Evolutionary conservation across 1,284 basidiomycete species (phyloP).

Genomic region (Rhodotorula sp.): DNA sequence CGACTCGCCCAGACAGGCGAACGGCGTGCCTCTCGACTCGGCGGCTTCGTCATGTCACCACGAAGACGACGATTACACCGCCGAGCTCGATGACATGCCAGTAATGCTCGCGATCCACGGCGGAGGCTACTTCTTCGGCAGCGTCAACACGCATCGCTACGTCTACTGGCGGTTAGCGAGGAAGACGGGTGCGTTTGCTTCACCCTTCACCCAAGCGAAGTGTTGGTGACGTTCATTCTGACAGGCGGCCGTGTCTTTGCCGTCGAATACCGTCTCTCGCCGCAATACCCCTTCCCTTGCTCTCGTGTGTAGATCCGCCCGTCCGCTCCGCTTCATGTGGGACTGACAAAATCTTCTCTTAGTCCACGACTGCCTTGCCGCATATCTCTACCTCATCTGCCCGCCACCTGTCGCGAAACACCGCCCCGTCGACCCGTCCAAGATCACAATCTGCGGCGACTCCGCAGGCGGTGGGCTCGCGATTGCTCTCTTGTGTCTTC

Average conservation of each 20-base stretch:
- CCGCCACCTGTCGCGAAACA: constrained; percentile 73
- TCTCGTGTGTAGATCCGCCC: constrained; percentile 73
- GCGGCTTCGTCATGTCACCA: constrained; percentile 39
- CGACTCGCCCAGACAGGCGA: constrained; percentile 3
- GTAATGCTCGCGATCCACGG: constrained; percentile 70
- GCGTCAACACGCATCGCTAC: constrained; percentile 54
- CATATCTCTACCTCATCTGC: constrained; percentile 64
- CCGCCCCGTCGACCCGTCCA: constrained; percentile 75
- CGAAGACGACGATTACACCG: constrained; percentile 50
- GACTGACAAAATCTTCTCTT: background rate
- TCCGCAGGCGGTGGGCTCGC: constrained; percentile 90
- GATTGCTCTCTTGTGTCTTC: constrained; percentile 81
- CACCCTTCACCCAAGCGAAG: no score
- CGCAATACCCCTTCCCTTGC: constrained; percentile 93
- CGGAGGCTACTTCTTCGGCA: constrained; percentile 45
- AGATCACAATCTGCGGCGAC: constrained; percentile 80
- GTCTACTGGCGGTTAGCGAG: constrained; percentile 54
- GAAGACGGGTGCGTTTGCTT: constrained; percentile 66
- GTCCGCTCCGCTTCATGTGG: constrained; percentile 61
- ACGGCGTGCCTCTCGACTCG: constrained; percentile 15
- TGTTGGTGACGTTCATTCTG: no score
- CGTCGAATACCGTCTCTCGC: constrained; percentile 70
- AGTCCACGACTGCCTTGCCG: constrained; percentile 54
- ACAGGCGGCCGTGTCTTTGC: constrained; percentile 75
- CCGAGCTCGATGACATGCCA: constrained; percentile 78